phyloP scores from a whole-genome alignment of 768 basidiomycete species.

The Podaxis mareebaensis region DNA sequence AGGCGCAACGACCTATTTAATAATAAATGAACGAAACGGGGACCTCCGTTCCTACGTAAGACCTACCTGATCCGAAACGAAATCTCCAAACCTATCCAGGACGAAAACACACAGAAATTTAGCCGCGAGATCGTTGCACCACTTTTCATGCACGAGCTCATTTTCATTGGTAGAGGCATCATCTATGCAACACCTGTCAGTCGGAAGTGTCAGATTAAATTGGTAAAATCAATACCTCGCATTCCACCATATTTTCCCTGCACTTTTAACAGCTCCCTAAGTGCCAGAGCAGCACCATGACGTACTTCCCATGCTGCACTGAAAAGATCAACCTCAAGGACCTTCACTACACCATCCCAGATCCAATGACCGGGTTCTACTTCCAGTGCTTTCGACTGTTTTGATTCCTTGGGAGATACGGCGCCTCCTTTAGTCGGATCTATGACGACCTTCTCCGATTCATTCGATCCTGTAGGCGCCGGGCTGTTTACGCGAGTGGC shows the following conservation, averaged over 20 bases:
- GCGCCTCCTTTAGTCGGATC: conserved; percentile 87
- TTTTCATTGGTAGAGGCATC: conserved; percentile 57
- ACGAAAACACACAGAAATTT: conserved; percentile 89
- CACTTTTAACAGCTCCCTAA: conserved; percentile 82
- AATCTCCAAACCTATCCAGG: conserved; percentile 97
- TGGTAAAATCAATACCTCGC: conserved; percentile 49
- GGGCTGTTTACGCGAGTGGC: conserved; percentile 64
- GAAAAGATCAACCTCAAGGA: conserved; percentile 82
- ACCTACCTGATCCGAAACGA: conserved; percentile 82
- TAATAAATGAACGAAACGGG: background rate
- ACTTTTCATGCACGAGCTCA: conserved; percentile 68
- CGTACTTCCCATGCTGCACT: conserved; percentile 91
- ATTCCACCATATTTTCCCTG: conserved; percentile 86
- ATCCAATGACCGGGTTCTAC: conserved; percentile 78
- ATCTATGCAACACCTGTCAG: conserved; percentile 35
- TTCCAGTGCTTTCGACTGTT: conserved; percentile 75
- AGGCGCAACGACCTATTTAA: conserved; percentile 78
- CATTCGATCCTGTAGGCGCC: conserved; percentile 39
- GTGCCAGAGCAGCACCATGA: conserved; percentile 90
- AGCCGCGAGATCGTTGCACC: conserved; percentile 88
- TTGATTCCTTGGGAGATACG: conserved; percentile 74
- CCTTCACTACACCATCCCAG: conserved; percentile 80
- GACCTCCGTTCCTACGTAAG: background rate
- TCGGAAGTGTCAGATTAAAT: background rate
- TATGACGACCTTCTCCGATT: conserved; percentile 67